Evolutionary conservation across 2,329 filamentous ascomycete species (phyloP), one percentile per base, ranked within the genome.

Genomic region (Exophiala dermatitidis): DNA sequence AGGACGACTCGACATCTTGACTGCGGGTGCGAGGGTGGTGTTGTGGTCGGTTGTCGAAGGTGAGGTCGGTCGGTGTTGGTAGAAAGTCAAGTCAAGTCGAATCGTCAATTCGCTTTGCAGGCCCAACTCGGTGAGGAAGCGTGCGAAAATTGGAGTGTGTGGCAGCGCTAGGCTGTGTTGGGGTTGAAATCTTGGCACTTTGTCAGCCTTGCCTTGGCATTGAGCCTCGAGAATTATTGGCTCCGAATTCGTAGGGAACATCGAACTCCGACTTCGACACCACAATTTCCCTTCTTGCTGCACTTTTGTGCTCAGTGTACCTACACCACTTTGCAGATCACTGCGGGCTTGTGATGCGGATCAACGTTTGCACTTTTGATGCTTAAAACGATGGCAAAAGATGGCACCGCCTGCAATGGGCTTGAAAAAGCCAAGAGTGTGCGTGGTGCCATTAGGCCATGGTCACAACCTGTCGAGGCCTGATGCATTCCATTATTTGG

Each of bases 1-100:
- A 77, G 93, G 93, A 81, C 93, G 84, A 75, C 87, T 90, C 80
- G 90, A 88, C 89, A 94, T 94, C 50, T 65, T 64, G 56, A 57
- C 36, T 33, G 49, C 54, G 41, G 29, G 38, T 45, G 40, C 46
- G 49, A 57, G 41, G 34, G 19, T 37, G 37, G 45, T 52, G 30
- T 45, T n/a, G 6, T 44, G 28, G 19, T 19, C 42, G 42, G 44
- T 34, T 33, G 48, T 37, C 10, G n/a, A 34, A 37, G 48, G 32
- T 45, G 54, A 50, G 12, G 40, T 48, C 51, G 52, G 51, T 48
- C 44, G 43, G n/a, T 43, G 34, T 29, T 36, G 43, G 10, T 33
- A 8, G 48, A 51, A 46, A 51, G 28, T 36, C 42, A 45, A 45
- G 28, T 45, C 31, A 46, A 46, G 44, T 34, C 44, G 32, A 31